Conservation (phyloP, 176 grass and related monocot genomes). For the Melocanna baccifera region DNA sequence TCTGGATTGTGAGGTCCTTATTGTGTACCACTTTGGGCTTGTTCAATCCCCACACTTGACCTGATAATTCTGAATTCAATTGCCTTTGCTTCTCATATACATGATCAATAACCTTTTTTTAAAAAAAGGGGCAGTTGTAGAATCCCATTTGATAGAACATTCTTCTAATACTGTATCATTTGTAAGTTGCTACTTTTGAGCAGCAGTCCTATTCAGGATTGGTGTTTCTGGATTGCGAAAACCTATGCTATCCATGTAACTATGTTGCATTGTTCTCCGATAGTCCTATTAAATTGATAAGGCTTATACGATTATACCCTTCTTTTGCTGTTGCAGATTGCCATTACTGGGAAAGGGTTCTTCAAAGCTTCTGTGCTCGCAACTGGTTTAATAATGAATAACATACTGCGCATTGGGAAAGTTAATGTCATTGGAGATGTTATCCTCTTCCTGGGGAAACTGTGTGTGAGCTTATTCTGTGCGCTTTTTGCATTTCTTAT, state of each 20-base stretch:
- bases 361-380: constrained; percentile 80
- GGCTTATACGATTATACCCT: background rate
- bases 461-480: constrained; percentile 92
- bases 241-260: background rate
- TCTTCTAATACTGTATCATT: background rate
- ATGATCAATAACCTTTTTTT: background rate
- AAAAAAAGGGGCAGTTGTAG: background rate
- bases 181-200: background rate
- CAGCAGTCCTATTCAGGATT: background rate
- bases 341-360: constrained; percentile 93
- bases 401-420: constrained; percentile 95
- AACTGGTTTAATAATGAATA: constrained; percentile 97
- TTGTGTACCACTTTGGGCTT: background rate
- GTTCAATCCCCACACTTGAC: background rate
- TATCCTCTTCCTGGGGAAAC: constrained; percentile 90
- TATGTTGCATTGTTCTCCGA: background rate
- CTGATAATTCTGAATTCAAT: background rate
- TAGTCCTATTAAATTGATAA: background rate
- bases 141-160: background rate
- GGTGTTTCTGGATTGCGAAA: background rate
- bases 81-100: background rate
- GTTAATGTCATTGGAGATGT: constrained; percentile 97
- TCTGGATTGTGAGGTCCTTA: background rate
- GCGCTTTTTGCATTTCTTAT: constrained; percentile 93
- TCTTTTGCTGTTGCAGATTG: constrained; percentile 61